Base-by-base conservation (phyloP, 208 protist species). In the Trypanosoma platydactyli region DNA sequence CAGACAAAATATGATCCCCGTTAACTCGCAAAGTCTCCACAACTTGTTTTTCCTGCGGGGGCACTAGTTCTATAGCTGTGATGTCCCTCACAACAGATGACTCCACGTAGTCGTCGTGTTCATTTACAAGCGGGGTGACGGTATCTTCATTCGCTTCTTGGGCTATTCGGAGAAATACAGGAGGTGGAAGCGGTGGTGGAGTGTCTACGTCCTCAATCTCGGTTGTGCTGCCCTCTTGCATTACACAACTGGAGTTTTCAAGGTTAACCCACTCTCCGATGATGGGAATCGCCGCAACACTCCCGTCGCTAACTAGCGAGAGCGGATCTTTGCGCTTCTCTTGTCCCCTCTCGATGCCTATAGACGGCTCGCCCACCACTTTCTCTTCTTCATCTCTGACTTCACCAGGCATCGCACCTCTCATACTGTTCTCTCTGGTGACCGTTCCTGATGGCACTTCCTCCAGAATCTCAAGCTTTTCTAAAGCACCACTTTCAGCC, bases 1-100 rank as follows among this genome's bases (percentile, higher is more conserved):
- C 38, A n/a, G 59, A 64, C 16, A 64, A 45, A 12, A 64, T 64
- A 20, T 64, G 44, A 24, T 9, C 22, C 30, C 59, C 59, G 41
- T 64, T 64, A 5, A n/a, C 48, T 22, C 24, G 25, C 30, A 64
- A 16, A 42, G 58, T 25, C 30, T 3, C 18, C 3, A 5, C n/a
- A 42, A 42, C 42, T 18, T 5, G 16, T 6, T 63, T 13, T n/a
- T 63, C 24, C 16, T 25, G n/a, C 6, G 24, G 24, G 11, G 44
- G 7, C 4, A 20, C 24, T 6, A 5, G 18, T 3, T 33, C 25
- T 5, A 13, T 13, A 64, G 25, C 29, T 3, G 52, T 33, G n/a
- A 3, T n/a, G 15, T 24, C 30, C 5, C n/a, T 16, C 3, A 5
- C 13, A 41, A 13, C 5, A 22, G 52, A 41, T 9, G 29, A 41